Evolutionary conservation across 2,329 filamentous ascomycete genomes (phyloP), one percentile per base, ranked within the genome.

Genomic region (Biscogniauxia sp.): DNA sequence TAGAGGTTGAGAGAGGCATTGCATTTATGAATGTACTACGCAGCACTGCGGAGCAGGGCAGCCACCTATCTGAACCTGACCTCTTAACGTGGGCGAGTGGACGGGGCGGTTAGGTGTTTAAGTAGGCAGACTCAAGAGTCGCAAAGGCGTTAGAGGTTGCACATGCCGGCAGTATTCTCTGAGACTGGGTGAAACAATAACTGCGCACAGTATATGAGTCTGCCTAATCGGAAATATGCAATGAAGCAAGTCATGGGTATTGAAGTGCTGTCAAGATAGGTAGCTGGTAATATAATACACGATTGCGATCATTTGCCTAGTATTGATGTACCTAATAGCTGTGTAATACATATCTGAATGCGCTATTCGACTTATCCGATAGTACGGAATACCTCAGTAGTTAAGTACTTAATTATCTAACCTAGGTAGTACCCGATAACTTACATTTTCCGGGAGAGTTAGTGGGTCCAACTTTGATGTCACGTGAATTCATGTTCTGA

Each of bases 241-340:
- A 55, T 54, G 52, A 51, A 63, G 60, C 49, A 51, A 63, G 60
- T 37, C 17, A 56, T 55, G 37, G 26, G 60, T 61, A 61, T 60
- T 61, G 37, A 49, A 49, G 59, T 50, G 62, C 63, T 63, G 11
- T 32, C 9, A 32, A 3, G 28, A 9, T 32, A 54, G 51, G 59
- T 51, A 63, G 56, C 59, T 60, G 62, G 62, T 66, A 66, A 68
- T 68, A 67, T 54, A 61, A 63, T 51, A 61, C 23, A 23, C 5
- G 23, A 23, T 23, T 23, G 23, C 23, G 23, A 23, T 23, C 23
- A 23, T 23, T 23, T 23, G 23, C 23, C 23, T 23, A 23, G 23
- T 23, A 23, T 23, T 23, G 23, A 23, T 23, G 23, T 23, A n/a
- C n/a, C n/a, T n/a, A n/a, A n/a, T n/a, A n/a, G n/a, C n/a, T n/a